Evolutionary conservation across 176 grass and related monocot genomes (phyloP), one percentile per base, ranked within the genome.

Genomic region (Pharus latifolius): DNA sequence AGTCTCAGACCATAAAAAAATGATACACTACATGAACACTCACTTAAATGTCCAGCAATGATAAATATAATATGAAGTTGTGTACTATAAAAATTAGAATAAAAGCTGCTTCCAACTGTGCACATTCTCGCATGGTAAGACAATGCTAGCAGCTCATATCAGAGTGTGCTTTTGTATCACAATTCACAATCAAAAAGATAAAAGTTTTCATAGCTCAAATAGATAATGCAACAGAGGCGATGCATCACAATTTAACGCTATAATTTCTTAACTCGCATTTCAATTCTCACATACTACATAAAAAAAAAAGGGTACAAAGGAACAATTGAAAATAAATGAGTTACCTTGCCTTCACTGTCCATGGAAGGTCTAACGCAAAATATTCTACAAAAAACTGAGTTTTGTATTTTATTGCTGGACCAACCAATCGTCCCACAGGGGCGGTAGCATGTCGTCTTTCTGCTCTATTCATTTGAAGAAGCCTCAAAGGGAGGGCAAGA

Each of bases 321-420:
- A 42, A 52, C 17, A 37, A 69, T 34, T 11, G 22, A 25, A 54
- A 47, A 56, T 29, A 24, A 15, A 57, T 8, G 35, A n/a, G 20
- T 37, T 48, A 29, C 63, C 73, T 28, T 82, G 85, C 91, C 91
- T 49, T 90, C 61, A 49, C 53, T 73, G 68, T 93, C 83, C 78
- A 93, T 83, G 54, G 7, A 72, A 93, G 82, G 84, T 92, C 90
- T 55, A 92, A 78, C 45, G 90, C 85, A 45, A 92, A 92, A 61
- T 92, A 92, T 76, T 92, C 90, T 25, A 92, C 90, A 69, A 97
- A 97, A 77, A 97, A 97, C 78, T 97, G 93, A 46, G 93, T 97
- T 63, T 92, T 97, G 59, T 97, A 89, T 74, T 97, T 97, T 89
- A 97, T 97, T 29, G 86, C 86, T 82, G 92, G 89, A 44, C 93